phyloP scores from a whole-genome alignment of 1,284 basidiomycete genomes.

The Trichosporon coremiiforme region DNA sequence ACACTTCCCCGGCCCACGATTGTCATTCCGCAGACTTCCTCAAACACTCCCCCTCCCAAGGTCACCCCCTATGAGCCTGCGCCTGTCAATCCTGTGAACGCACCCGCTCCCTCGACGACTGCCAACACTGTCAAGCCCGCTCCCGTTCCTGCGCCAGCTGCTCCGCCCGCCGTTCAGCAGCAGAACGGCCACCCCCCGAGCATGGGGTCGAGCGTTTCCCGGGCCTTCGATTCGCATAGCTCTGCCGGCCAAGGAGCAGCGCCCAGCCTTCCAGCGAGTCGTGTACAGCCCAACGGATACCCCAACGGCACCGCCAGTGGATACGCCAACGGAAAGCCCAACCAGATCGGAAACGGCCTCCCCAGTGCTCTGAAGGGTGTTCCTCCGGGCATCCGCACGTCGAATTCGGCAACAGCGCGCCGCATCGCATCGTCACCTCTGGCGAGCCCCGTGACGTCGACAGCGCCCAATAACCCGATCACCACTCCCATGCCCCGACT shows the following conservation, averaged over 20 bases:
- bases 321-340: background rate
- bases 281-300: background rate
- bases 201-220: background rate
- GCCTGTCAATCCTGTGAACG: background rate
- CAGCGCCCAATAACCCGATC: conserved; percentile 2
- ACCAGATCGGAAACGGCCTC: conserved; percentile 22
- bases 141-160: background rate
- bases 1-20: background rate
- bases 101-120: background rate
- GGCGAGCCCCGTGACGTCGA: conserved; percentile 30
- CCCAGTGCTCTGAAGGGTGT: conserved; percentile 17
- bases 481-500: background rate
- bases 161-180: background rate
- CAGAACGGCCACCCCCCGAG: conserved; percentile 4
- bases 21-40: conserved; percentile 2
- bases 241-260: background rate
- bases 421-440: conserved; percentile 34
- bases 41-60: background rate
- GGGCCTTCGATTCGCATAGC: background rate
- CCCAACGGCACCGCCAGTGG: conserved; percentile 8
- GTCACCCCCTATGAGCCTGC: conserved; percentile 3
- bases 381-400: background rate
- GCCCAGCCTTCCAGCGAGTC: background rate
- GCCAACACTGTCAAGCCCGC: background rate
- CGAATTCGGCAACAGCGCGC: conserved; percentile 17